phyloP scores from a whole-genome alignment of 23 red algal genomes.

The Gracilaria domingensis region DNA sequence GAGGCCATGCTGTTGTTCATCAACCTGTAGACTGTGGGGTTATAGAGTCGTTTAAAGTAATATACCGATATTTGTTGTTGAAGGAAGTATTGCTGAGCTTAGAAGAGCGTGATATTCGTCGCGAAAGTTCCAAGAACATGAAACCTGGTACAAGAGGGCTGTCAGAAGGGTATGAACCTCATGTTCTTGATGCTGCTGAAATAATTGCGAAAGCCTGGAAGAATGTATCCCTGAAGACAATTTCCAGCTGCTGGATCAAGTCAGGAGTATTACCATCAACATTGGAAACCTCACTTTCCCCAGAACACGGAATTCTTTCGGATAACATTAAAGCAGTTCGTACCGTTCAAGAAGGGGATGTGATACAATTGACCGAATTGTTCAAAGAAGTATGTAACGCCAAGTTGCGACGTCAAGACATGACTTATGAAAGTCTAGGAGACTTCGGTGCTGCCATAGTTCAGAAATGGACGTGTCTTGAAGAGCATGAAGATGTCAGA shows the following conservation, averaged over 20 bases:
- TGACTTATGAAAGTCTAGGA: background rate
- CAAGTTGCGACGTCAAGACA: background rate
- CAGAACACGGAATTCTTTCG: constrained; percentile 20
- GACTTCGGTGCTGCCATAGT: background rate
- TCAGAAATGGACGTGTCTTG: constrained; percentile 7
- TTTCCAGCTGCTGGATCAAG: constrained; percentile 54
- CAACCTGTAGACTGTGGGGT: constrained; percentile 30
- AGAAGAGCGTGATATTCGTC: constrained; percentile 18
- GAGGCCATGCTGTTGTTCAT: background rate
- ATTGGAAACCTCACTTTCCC: background rate
- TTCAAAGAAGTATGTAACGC: constrained; percentile 19
- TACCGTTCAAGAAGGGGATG: constrained; percentile 18
- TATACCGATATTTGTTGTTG: constrained; percentile 35
- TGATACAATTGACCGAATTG: background rate
- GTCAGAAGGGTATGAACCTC: constrained; percentile 17
- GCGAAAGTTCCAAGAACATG: constrained; percentile 25
- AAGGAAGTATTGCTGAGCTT: constrained; percentile 19
- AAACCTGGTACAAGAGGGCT: constrained; percentile 22
- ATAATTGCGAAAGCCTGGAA: constrained; percentile 36
- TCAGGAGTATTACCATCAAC: constrained; percentile 25
- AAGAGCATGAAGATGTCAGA: background rate
- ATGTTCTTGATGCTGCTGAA: constrained; percentile 17
- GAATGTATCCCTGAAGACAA: background rate
- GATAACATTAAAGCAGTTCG: background rate
- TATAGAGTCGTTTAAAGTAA: constrained; percentile 20